A percentile compares a stretch with the other conserved stretches of the same genome.
Conservation (phyloP, 1,139 yeast genomes). For the Suhomyces bribrorum region DNA sequence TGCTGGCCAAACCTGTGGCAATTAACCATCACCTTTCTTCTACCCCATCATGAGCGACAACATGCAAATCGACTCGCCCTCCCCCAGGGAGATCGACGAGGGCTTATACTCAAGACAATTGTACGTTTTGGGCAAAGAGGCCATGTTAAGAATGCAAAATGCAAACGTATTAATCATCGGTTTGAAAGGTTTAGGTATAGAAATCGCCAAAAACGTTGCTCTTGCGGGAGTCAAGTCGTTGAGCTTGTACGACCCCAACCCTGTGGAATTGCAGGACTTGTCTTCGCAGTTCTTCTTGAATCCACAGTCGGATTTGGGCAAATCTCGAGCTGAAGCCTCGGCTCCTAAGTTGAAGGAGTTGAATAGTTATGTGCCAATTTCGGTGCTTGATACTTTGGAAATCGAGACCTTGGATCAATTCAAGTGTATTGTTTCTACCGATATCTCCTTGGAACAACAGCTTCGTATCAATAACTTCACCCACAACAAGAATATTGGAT, state of each 20-base stretch:
- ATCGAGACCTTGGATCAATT: constrained; percentile 55
- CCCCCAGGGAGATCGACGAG: constrained; percentile 76
- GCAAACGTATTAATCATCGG: constrained; percentile 90
- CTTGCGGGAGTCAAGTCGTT: constrained; percentile 95
- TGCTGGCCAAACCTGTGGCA: not conserved
- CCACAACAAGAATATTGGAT: constrained; percentile 72
- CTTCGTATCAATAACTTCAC: constrained; percentile 73
- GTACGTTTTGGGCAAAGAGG: constrained; percentile 92
- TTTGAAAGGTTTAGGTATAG: constrained; percentile 87
- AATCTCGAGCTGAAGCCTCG: constrained; percentile 72
- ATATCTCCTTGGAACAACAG: constrained; percentile 72
- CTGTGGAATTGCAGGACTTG: constrained; percentile 67
- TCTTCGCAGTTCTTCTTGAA: constrained; percentile 86
- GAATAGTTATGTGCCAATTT: constrained; percentile 85
- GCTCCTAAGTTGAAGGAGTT: constrained; percentile 71
- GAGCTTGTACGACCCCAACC: constrained; percentile 80
- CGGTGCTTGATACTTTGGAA: constrained; percentile 58
- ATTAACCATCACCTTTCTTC: not conserved
- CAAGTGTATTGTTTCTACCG: constrained; percentile 84
- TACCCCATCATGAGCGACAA: constrained; percentile 27
- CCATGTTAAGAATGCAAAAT: constrained; percentile 94
- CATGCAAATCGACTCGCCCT: constrained; percentile 58
- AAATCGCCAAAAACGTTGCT: constrained; percentile 94
- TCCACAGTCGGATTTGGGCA: constrained; percentile 65
- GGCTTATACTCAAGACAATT: constrained; percentile 93